A percentile compares a stretch with the other conserved stretches of the same genome.
Conservation (phyloP, 441 rosid species). For the Raphanus hybrid region DNA sequence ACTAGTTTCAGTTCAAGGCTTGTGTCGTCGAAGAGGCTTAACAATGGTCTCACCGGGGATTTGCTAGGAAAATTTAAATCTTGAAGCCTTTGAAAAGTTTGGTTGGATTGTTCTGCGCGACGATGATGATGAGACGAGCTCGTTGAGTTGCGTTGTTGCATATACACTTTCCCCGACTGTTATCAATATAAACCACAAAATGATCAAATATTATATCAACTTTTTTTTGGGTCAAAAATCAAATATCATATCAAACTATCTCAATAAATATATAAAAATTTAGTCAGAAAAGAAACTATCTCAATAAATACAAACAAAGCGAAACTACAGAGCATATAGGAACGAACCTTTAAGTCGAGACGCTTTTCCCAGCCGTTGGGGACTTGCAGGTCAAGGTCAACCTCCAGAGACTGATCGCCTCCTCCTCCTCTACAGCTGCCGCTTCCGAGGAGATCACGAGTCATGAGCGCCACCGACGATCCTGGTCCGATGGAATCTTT, state of each 20-base stretch:
- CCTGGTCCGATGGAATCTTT: slow-evolving; percentile 42
- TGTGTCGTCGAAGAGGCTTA: slow-evolving; percentile 64
- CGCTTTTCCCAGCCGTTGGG: slow-evolving; percentile 92
- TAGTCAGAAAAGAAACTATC: background rate
- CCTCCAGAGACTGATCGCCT: slow-evolving; percentile 53
- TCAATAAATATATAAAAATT: too few relatives aligned
- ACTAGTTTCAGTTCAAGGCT: slow-evolving; percentile 64
- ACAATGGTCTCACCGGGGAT: slow-evolving; percentile 47
- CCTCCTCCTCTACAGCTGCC: slow-evolving; percentile 25
- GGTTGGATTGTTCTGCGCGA: slow-evolving; percentile 38
- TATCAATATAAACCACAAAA: slow-evolving; percentile 6
- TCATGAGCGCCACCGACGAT: slow-evolving; percentile 56
- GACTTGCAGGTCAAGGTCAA: slow-evolving; percentile 85
- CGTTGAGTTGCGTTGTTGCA: slow-evolving; percentile 65
- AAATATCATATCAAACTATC: background rate
- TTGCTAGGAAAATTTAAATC: slow-evolving; percentile 73
- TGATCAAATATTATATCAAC: background rate
- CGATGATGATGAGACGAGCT: slow-evolving; percentile 38
- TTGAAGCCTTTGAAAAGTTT: slow-evolving; percentile 54
- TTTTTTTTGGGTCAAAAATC: too few relatives aligned
- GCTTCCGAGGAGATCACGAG: slow-evolving; percentile 69
- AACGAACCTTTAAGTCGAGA: slow-evolving; percentile 76
- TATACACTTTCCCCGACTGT: slow-evolving; percentile 87
- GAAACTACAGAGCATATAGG: background rate
- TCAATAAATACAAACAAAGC: background rate